Percentiles rank a stretch among this genome's conserved stretches.
Evolutionary conservation across 768 basidiomycete genomes (phyloP).

Genomic region (Multifurca ochricompacta): DNA sequence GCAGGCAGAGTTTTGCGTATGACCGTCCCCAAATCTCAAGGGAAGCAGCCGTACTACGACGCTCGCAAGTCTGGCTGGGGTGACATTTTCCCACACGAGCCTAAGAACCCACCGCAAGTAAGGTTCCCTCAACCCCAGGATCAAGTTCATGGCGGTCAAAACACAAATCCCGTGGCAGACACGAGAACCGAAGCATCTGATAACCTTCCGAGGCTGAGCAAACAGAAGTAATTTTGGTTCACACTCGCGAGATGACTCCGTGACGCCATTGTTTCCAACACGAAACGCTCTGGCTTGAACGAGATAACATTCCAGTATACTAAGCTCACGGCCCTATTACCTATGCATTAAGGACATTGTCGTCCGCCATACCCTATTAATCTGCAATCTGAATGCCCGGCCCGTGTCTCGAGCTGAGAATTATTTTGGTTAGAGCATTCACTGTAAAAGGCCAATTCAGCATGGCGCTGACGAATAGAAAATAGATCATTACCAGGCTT

Average conservation of each 20-base stretch:
- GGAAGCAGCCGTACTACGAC: constrained; percentile 93
- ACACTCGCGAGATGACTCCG: not conserved
- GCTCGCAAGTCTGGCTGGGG: constrained; percentile 93
- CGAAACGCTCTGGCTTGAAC: not conserved
- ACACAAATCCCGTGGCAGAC: constrained; percentile 4
- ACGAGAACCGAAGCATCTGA: not conserved
- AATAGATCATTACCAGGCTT: constrained; percentile 35
- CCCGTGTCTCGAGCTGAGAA: constrained; percentile 79
- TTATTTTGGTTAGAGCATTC: constrained; percentile 69
- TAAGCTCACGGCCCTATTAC: not conserved
- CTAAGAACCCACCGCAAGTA: constrained; percentile 70
- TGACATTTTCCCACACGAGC: constrained; percentile 85
- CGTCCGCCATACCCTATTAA: constrained; percentile 34
- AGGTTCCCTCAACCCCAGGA: constrained; percentile 37
- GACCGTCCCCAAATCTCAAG: constrained; percentile 88
- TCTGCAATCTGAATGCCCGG: constrained; percentile 88
- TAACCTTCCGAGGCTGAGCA: too few relatives aligned
- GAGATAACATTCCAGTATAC: not conserved
- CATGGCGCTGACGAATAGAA: not conserved
- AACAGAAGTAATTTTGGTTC: too few relatives aligned
- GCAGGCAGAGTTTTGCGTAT: constrained; percentile 89
- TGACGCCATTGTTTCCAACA: not conserved
- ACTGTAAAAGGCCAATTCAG: constrained; percentile 33
- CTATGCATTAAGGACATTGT: not conserved
- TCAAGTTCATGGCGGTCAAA: constrained; percentile 27